Percentiles rank a stretch among this genome's conserved stretches.
Conservation (phyloP, 2,329 filamentous ascomycete genomes). For the Colletotrichum australisinense region DNA sequence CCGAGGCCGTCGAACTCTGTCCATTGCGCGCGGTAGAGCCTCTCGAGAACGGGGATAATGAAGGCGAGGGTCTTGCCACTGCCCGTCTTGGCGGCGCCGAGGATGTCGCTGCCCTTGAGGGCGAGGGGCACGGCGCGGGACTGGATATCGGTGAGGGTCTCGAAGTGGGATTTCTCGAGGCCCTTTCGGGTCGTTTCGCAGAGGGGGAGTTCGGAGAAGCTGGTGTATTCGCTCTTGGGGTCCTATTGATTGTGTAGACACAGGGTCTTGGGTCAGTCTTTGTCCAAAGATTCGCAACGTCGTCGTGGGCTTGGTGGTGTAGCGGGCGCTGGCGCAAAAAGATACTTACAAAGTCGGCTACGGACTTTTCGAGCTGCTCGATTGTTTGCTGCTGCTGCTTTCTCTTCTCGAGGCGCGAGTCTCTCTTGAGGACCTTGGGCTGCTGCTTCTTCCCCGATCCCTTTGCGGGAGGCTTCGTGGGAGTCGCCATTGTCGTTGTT, state of each 20-base stretch:
- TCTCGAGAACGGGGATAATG: slow-evolving; percentile 90
- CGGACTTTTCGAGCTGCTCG: slow-evolving; percentile 50
- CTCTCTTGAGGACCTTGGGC: slow-evolving; percentile 49
- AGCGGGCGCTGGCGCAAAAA: slow-evolving; percentile 12
- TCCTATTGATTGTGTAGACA: slow-evolving; percentile 57
- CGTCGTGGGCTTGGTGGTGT: too few relatives aligned
- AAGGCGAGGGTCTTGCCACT: slow-evolving; percentile 97
- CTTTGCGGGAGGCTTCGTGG: slow-evolving; percentile 40
- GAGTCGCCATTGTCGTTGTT: slow-evolving; percentile 29
- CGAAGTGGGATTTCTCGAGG: slow-evolving; percentile 88
- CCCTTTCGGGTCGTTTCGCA: slow-evolving; percentile 84
- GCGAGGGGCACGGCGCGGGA: slow-evolving; percentile 88
- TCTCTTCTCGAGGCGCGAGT: slow-evolving; percentile 40
- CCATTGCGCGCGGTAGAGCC: slow-evolving; percentile 89
- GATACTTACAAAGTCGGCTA: slow-evolving; percentile 53
- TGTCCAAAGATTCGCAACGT: neutral
- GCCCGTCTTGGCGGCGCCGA: slow-evolving; percentile 95
- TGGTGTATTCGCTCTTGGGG: slow-evolving; percentile 68
- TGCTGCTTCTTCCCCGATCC: slow-evolving; percentile 38
- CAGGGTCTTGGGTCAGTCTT: neutral
- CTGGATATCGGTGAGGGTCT: slow-evolving; percentile 92
- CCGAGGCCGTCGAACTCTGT: slow-evolving; percentile 91
- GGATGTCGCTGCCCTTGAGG: slow-evolving; percentile 86
- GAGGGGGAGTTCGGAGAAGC: slow-evolving; percentile 87
- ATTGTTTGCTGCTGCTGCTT: slow-evolving; percentile 55